A percentile compares a stretch with the other conserved stretches of the same genome.
phyloP scores from a whole-genome alignment of 1,284 basidiomycete species.

The Leccinum brunneo-olivaceum region DNA sequence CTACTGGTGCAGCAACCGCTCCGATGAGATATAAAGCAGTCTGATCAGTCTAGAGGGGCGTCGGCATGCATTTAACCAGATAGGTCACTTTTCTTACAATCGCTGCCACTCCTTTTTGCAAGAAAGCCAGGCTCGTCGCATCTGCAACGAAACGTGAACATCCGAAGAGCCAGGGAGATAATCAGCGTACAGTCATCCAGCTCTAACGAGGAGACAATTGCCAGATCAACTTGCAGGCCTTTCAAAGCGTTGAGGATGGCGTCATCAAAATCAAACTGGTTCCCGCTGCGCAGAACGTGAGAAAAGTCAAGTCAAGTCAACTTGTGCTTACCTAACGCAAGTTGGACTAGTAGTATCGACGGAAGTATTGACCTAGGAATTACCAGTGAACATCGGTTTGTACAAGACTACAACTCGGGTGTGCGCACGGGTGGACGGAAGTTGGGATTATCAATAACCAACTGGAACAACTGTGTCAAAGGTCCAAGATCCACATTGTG shows the following conservation, averaged over 20 bases:
- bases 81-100: constrained; percentile 33
- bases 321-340: constrained; percentile 43
- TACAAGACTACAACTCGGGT: neutral
- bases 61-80: neutral
- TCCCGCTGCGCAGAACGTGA: constrained; percentile 37
- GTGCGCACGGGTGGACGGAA: constrained; percentile 34
- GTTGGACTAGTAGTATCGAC: constrained; percentile 49
- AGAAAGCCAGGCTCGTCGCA: constrained; percentile 56
- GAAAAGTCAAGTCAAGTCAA: constrained; percentile 5
- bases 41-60: constrained; percentile 45
- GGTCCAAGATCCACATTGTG: constrained; percentile 62
- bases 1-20: constrained; percentile 58
- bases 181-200: constrained; percentile 52
- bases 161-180: neutral
- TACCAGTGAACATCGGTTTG: neutral
- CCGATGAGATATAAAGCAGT: constrained; percentile 66
- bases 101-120: constrained; percentile 56
- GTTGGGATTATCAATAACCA: constrained; percentile 47
- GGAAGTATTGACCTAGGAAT: constrained; percentile 44
- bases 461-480: constrained; percentile 51
- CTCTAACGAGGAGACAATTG: constrained; percentile 42
- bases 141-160: constrained; percentile 30
- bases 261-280: constrained; percentile 54
- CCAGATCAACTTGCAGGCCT: constrained; percentile 51
- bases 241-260: constrained; percentile 61